phyloP scores from a whole-genome alignment of 495 filamentous ascomycete species.

The Penicillium subrubescens region DNA sequence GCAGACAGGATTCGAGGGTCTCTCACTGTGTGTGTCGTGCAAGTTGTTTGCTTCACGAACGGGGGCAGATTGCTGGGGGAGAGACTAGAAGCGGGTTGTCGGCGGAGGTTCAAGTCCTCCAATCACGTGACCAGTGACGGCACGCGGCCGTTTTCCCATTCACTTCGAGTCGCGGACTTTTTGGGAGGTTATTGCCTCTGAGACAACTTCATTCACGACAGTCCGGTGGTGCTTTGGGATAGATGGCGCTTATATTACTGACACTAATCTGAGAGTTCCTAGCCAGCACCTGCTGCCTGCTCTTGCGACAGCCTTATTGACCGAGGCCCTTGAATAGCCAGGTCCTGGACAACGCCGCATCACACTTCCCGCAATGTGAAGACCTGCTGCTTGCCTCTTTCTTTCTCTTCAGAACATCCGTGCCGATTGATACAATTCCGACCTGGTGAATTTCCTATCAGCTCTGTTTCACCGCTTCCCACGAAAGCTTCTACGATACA shows the following conservation, averaged over 20 bases:
- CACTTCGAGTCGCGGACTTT: constrained; percentile 2
- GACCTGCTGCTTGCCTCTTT: neutral
- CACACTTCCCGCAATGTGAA: constrained; percentile 3
- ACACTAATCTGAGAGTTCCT: neutral
- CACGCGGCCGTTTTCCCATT: constrained; percentile 15
- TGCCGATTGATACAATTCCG: neutral
- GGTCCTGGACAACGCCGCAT: constrained; percentile 1
- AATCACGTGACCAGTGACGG: constrained; percentile 24
- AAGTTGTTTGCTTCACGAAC: constrained; percentile 16
- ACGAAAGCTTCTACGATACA: neutral
- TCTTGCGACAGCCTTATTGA: neutral
- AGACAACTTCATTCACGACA: neutral
- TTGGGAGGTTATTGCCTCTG: neutral
- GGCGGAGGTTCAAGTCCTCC: constrained; percentile 11
- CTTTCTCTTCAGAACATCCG: neutral
- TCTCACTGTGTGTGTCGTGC: constrained; percentile 21
- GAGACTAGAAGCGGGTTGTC: constrained; percentile 7
- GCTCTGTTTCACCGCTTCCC: neutral
- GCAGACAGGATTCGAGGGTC: neutral
- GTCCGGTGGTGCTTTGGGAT: neutral
- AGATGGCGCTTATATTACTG: neutral
- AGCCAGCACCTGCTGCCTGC: neutral
- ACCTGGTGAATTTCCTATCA: neutral
- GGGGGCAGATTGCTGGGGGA: constrained; percentile 11
- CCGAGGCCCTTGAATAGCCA: constrained; percentile 10